Evolutionary conservation across 768 basidiomycete species (phyloP), one percentile per base, ranked within the genome.

Genomic region (Pleurotus platypus): DNA sequence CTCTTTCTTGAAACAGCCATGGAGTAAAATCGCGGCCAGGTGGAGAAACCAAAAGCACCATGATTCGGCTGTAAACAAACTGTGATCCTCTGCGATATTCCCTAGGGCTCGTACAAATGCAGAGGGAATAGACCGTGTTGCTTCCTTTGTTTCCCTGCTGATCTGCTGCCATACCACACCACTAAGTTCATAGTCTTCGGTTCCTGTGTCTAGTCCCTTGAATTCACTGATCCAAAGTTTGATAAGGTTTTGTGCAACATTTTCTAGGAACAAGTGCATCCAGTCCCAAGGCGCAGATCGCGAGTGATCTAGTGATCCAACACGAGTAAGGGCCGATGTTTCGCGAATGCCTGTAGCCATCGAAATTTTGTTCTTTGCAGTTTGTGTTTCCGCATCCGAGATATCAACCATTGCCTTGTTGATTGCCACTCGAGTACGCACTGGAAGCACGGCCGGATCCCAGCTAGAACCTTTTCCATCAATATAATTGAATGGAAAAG

Each of bases 201-300:
- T 35, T 0, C 73, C 71, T 0, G 53, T 46, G 35, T 77, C 70
- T 0, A 76, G 61, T 0, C 63, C 69, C 57, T 78, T 78, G 66
- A 67, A 79, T 12, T 63, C 57, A 0, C 76, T 75, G 1, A 67
- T 74, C 76, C 77, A 77, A 77, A 78, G 61, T 0, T 62, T 26
- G 1, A 79, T 62, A 2, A 81, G 64, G 49, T 71, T 74, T 4
- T 62, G 62, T 5, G 75, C 57, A 1, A 74, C 56, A 57, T 81
- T 81, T 57, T 80, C 77, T 42, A 67, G 71, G 26, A 80, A 57
- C 0, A 75, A 62, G 46, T 82, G 80, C 74, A 81, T 79, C 58
- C 71, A 73, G 50, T 80, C 78, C 63, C 70, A 75, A 0, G 77
- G 76, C 4, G 71, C 63, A 0, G 68, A 69, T 18, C 50, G 6